A percentile compares a stretch with the other conserved stretches of the same genome.
These are phyloP conservation scores for Inonotus hispidus DNA, from an alignment of 1,284 basidiomycete species.

Conservation along the genomic window DNA sequence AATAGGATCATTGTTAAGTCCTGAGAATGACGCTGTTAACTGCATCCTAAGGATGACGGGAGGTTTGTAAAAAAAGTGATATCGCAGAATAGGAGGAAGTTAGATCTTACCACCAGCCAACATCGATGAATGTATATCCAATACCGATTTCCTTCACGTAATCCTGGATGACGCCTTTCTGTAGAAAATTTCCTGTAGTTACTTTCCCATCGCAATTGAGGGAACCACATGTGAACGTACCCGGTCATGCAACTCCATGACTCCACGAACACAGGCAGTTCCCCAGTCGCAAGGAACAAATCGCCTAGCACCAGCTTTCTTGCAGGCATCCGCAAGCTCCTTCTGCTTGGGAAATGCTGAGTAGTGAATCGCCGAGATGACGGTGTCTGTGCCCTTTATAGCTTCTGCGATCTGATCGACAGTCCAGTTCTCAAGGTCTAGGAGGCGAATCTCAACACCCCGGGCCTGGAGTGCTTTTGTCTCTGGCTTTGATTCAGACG, in stretches of 20 bases:
- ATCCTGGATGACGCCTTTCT: constrained; percentile 16
- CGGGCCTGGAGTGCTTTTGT: constrained; percentile 6
- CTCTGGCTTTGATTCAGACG: constrained; percentile 7
- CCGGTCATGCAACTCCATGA: constrained; percentile 1
- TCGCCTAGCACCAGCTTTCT: constrained; percentile 15
- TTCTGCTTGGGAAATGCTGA: background rate
- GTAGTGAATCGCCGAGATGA: constrained; percentile 5
- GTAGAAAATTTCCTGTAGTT: background rate
- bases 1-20: background rate
- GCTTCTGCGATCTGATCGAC: constrained; percentile 1
- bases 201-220: background rate
- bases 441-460: constrained; percentile 12
- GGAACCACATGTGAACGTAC: background rate
- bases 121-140: constrained; percentile 18
- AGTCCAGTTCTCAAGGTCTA: constrained; percentile 1
- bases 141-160: constrained; percentile 13
- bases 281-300: constrained; percentile 19
- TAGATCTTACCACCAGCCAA: constrained; percentile 18
- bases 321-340: constrained; percentile 7
- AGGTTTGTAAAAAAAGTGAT: constrained; percentile 4
- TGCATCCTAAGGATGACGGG: constrained; percentile 8
- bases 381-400: constrained; percentile 6
- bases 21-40: background rate
- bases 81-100: background rate
- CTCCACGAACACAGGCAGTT: constrained; percentile 10